These are phyloP conservation scores for Cystobasidium tubakii DNA, from an alignment of 768 basidiomycete genomes.

Conservation along the genomic window DNA sequence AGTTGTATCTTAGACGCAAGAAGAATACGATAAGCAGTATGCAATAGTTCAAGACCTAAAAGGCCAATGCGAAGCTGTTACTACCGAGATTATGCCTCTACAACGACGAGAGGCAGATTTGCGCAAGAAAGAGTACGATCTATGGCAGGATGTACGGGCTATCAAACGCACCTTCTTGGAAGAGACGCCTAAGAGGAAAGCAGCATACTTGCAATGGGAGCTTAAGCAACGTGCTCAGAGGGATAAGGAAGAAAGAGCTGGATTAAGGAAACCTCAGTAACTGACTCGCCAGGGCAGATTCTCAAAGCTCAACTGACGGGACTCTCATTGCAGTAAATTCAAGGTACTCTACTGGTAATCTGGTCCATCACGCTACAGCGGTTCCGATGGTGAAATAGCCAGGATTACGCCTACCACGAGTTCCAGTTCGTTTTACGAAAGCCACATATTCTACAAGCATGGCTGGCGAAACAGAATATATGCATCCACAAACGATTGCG, in stretches of 20 bases:
- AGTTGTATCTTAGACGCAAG: not conserved
- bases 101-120: constrained; percentile 28
- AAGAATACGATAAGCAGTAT: constrained; percentile 6
- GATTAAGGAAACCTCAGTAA: constrained; percentile 15
- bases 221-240: constrained; percentile 6
- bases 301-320: no score
- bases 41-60: constrained; percentile 8
- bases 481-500: no score
- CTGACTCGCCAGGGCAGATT: no score
- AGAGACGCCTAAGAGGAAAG: not conserved
- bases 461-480: no score
- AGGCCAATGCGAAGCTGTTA: constrained; percentile 6
- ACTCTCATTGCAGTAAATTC: not conserved
- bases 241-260: constrained; percentile 11
- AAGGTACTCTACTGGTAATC: constrained; percentile 4
- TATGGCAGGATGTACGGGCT: constrained; percentile 16
- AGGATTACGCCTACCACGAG: no score
- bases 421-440: no score
- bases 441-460: no score
- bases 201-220: constrained; percentile 22
- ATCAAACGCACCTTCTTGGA: constrained; percentile 15
- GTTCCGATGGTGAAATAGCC: no score
- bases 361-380: not conserved
- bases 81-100: not conserved
- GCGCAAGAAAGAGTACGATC: constrained; percentile 20